phyloP scores from a whole-genome alignment of 805 yeast genomes.

The Trichomonascus vanleenenianus region DNA sequence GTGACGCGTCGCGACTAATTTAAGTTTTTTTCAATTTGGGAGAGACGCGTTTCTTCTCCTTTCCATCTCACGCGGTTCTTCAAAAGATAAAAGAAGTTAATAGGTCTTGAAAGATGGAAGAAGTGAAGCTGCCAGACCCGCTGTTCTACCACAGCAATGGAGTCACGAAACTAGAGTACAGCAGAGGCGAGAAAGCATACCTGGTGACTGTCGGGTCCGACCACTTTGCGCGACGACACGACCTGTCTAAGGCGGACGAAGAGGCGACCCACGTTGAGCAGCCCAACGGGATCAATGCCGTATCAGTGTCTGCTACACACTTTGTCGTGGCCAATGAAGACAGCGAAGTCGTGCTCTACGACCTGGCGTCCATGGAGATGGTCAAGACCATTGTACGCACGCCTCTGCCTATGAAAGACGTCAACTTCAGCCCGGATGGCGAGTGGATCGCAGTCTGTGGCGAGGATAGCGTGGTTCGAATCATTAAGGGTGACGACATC shows the following conservation, averaged over 20 bases:
- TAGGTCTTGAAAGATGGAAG: too few species aligned
- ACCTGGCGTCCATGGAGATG: constrained; percentile 23
- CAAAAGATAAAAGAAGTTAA: neutral
- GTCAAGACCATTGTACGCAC: constrained; percentile 21
- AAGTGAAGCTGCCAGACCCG: neutral
- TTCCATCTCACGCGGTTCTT: neutral
- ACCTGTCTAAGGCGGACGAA: neutral
- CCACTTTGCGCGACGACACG: constrained; percentile 1
- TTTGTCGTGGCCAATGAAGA: constrained; percentile 39
- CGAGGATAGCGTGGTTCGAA: constrained; percentile 26
- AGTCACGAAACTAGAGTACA: neutral
- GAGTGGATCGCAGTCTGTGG: constrained; percentile 30
- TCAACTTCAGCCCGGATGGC: constrained; percentile 29
- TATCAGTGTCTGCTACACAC: constrained; percentile 21
- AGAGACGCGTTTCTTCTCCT: too few species aligned
- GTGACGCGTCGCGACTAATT: too few species aligned
- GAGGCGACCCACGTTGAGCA: constrained; percentile 9
- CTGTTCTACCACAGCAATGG: neutral
- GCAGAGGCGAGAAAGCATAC: neutral
- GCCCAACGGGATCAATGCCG: constrained; percentile 15
- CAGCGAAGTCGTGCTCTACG: constrained; percentile 30
- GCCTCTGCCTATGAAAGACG: constrained; percentile 28
- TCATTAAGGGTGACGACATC: constrained; percentile 28
- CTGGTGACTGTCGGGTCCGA: constrained; percentile 3
- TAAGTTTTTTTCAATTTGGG: too few species aligned